Evolutionary conservation across 2,329 filamentous ascomycete species (phyloP).

Genomic region (Dothistroma septosporum): DNA sequence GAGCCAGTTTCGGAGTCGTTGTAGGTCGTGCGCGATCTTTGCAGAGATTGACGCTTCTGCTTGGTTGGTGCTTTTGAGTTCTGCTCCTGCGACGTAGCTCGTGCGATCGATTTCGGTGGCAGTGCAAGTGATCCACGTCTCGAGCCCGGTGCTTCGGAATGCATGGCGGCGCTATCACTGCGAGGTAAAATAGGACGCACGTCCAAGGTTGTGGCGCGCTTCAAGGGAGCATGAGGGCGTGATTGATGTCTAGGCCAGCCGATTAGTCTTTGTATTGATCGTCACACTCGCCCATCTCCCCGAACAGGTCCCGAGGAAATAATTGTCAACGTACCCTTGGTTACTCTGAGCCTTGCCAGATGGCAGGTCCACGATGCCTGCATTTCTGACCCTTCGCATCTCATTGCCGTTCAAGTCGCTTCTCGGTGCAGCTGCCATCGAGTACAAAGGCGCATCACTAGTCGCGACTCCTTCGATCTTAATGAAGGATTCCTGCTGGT

Average conservation of each 20-base stretch:
- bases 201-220: background rate
- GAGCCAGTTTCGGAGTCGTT: constrained; percentile 35
- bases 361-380: constrained; percentile 23
- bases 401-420: constrained; percentile 6
- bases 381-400: background rate
- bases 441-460: constrained; percentile 15
- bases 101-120: constrained; percentile 28
- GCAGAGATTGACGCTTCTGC: constrained; percentile 34
- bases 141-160: constrained; percentile 17
- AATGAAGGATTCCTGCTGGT: constrained; percentile 23
- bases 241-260: constrained; percentile 1
- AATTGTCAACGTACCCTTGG: constrained; percentile 30
- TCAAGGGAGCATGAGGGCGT: background rate
- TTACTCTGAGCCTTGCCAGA: constrained; percentile 13
- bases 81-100: constrained; percentile 19
- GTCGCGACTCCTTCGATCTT: constrained; percentile 26
- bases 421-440: constrained; percentile 4
- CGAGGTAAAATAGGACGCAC: constrained; percentile 12
- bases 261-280: constrained; percentile 12
- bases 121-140: constrained; percentile 35
- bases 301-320: constrained; percentile 17
- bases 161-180: constrained; percentile 9
- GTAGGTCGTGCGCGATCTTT: constrained; percentile 21
- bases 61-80: constrained; percentile 20
- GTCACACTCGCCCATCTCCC: constrained; percentile 10